Evolutionary conservation across 768 basidiomycete genomes (phyloP).

Genomic region (Pisolithus marmoratus): DNA sequence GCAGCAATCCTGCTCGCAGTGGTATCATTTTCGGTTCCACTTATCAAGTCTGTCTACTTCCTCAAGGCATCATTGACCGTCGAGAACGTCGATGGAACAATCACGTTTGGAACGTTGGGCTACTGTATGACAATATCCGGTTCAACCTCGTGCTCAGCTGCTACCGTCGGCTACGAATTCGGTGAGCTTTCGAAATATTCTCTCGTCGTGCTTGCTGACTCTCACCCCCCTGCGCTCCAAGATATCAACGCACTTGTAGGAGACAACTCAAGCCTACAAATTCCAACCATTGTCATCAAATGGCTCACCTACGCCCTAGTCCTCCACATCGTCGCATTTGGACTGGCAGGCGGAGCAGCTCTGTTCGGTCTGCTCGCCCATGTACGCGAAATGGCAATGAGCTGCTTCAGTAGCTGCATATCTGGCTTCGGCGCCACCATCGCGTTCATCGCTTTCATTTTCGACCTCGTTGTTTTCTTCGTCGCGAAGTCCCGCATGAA

Average conservation of each 20-base stretch:
- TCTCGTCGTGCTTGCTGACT: not conserved
- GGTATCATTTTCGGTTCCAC: conserved; percentile 87
- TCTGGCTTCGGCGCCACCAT: conserved; percentile 77
- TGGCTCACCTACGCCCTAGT: conserved; percentile 95
- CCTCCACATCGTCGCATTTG: conserved; percentile 85
- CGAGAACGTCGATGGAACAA: conserved; percentile 45
- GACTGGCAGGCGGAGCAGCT: conserved; percentile 61
- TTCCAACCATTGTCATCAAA: conserved; percentile 81
- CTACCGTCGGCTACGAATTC: conserved; percentile 82
- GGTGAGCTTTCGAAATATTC: conserved; percentile 44
- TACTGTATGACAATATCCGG: conserved; percentile 66
- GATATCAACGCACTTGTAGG: conserved; percentile 82
- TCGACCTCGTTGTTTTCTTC: conserved; percentile 90
- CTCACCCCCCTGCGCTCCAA: conserved; percentile 26
- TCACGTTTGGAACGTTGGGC: conserved; percentile 86
- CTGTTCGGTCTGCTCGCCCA: conserved; percentile 86
- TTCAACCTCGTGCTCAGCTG: conserved; percentile 67
- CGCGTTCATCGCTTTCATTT: conserved; percentile 83
- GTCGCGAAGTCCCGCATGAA: conserved; percentile 83
- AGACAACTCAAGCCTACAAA: conserved; percentile 55
- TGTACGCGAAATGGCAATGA: conserved; percentile 80
- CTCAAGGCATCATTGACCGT: conserved; percentile 63
- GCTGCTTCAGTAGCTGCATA: conserved; percentile 74
- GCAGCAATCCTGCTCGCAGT: conserved; percentile 77
- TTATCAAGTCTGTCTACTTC: conserved; percentile 85